Evolutionary conservation across 1,139 yeast species (phyloP).

Genomic region (Debaryomyces robertsiae): DNA sequence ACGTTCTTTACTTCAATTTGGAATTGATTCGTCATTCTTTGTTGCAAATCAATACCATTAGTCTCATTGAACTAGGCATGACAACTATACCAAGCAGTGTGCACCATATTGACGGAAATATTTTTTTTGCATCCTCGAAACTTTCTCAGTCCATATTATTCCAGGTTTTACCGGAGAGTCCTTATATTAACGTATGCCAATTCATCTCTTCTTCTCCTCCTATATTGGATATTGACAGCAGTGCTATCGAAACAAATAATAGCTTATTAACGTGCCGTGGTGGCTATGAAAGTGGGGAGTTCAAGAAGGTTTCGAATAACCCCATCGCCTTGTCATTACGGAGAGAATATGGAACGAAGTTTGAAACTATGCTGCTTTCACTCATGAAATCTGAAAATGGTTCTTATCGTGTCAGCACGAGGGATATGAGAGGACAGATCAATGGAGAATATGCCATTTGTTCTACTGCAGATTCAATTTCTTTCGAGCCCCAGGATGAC

Average conservation of each 20-base stretch:
- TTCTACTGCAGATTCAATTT: background rate
- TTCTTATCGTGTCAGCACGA: conserved; percentile 1
- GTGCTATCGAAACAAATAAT: conserved; percentile 6
- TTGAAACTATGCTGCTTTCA: conserved; percentile 1
- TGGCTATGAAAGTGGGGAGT: conserved; percentile 42
- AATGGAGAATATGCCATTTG: conserved; percentile 7
- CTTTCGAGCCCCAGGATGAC: background rate
- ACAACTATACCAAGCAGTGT: conserved; percentile 31
- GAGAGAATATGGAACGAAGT: background rate
- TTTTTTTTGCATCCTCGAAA: conserved; percentile 37
- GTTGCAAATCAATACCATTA: conserved; percentile 23
- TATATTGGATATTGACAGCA: conserved; percentile 29
- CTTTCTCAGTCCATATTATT: conserved; percentile 39
- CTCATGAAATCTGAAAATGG: background rate
- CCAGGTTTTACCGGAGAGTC: conserved; percentile 28
- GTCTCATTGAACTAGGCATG: conserved; percentile 32
- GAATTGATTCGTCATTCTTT: conserved; percentile 3
- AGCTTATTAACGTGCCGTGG: conserved; percentile 40
- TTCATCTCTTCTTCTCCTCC: conserved; percentile 39
- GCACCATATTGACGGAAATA: conserved; percentile 31
- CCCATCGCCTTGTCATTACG: background rate
- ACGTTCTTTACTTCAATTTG: conserved; percentile 27
- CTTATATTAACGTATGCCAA: conserved; percentile 29
- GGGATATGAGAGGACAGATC: conserved; percentile 6
- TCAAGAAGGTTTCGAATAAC: conserved; percentile 18